phyloP scores from a whole-genome alignment of 179 eudicot species.

The Pouteria campechiana region DNA sequence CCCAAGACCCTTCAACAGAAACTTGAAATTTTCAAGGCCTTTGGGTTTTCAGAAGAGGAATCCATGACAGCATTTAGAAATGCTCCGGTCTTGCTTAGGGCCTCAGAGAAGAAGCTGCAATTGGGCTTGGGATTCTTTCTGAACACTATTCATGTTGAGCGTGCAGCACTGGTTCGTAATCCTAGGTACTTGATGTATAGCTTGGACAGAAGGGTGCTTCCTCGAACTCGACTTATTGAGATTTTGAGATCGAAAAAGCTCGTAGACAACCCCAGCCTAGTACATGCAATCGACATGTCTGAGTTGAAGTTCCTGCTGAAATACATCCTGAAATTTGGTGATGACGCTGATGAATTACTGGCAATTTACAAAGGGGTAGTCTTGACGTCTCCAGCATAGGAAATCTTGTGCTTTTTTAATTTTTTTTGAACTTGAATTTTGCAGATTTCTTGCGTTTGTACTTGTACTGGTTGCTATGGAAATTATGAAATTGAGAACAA shows the following conservation, averaged over 20 bases:
- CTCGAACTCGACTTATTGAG: conserved; percentile 10
- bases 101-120: conserved; percentile 10
- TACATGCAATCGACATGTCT: background rate
- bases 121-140: conserved; percentile 5
- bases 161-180: background rate
- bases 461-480: too few species aligned
- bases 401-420: too few species aligned
- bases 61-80: conserved; percentile 6
- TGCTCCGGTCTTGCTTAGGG: conserved; percentile 1
- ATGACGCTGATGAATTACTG: conserved; percentile 11
- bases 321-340: conserved; percentile 3
- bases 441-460: too few species aligned
- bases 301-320: conserved; percentile 9
- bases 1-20: conserved; percentile 8
- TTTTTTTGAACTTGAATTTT: background rate
- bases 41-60: conserved; percentile 11
- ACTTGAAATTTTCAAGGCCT: conserved; percentile 7
- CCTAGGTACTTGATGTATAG: conserved; percentile 10
- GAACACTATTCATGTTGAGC: conserved; percentile 6
- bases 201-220: conserved; percentile 13
- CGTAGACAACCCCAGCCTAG: conserved; percentile 4
- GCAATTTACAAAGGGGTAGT: conserved; percentile 7
- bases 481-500: too few species aligned
- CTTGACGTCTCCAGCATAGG: background rate
- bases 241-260: conserved; percentile 7